These are phyloP conservation scores for Populus deltoides DNA, from an alignment of 345 rosid genomes.

Conservation along the genomic window DNA sequence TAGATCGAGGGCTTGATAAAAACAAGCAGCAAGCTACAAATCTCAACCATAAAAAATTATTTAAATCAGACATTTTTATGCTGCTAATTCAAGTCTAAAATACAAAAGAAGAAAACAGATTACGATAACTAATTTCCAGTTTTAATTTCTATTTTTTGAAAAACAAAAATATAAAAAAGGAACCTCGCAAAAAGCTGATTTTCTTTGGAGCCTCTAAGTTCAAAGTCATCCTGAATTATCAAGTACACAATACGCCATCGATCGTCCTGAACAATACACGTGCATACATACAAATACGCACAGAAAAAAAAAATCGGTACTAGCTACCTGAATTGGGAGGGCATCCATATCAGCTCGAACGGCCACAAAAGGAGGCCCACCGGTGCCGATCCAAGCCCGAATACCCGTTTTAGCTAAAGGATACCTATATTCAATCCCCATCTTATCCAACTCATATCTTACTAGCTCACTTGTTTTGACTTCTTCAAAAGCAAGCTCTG, in stretches of 20 bases:
- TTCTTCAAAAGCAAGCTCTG: constrained; percentile 29
- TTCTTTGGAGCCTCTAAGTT: background rate
- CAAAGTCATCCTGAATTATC: background rate
- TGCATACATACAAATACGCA: background rate
- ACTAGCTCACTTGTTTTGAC: constrained; percentile 25
- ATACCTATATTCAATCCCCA: constrained; percentile 21
- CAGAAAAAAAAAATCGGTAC: background rate
- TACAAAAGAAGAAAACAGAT: background rate
- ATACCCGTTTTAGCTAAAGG: constrained; percentile 29
- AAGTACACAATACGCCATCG: background rate
- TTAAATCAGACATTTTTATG: background rate
- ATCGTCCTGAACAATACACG: background rate
- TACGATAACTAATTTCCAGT: background rate
- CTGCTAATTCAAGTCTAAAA: background rate
- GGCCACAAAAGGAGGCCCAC: constrained; percentile 21
- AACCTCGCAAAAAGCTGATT: background rate
- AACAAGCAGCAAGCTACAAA: background rate
- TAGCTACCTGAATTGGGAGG: constrained; percentile 19
- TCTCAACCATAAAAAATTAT: background rate
- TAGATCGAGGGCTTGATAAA: background rate
- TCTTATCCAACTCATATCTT: constrained; percentile 22
- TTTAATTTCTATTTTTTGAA: background rate
- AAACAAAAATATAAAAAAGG: background rate
- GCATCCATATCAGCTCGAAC: constrained; percentile 34
- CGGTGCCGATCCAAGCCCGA: constrained; percentile 21